Evolutionary conservation across 805 yeast species (phyloP).

Genomic region (Wickerhamiella dianesei): DNA sequence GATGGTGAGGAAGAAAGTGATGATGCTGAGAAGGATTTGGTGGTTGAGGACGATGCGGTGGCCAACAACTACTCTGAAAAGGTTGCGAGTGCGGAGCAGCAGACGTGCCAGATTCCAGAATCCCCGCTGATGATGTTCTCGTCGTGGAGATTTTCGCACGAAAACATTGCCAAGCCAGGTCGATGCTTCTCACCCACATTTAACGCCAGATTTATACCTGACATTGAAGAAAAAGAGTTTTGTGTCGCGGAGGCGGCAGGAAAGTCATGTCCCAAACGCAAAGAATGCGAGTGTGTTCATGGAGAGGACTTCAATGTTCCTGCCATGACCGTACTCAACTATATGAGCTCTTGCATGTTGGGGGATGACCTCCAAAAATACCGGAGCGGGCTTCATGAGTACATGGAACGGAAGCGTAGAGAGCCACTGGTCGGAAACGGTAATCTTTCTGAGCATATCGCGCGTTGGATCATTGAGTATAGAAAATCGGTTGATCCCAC

Average conservation of each 20-base stretch:
- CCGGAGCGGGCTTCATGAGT: neutral
- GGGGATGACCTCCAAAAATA: neutral
- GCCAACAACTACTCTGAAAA: too few species aligned
- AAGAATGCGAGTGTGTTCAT: constrained; percentile 14
- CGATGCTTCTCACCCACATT: constrained; percentile 13
- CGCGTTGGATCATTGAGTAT: constrained; percentile 1
- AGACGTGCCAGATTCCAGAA: neutral
- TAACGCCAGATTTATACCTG: constrained; percentile 14
- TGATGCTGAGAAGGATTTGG: neutral
- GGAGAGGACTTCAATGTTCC: constrained; percentile 12
- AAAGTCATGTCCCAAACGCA: constrained; percentile 3
- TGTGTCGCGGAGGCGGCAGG: constrained; percentile 14
- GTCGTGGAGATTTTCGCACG: constrained; percentile 15
- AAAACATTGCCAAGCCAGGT: constrained; percentile 1
- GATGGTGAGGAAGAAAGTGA: neutral
- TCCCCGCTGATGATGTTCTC: constrained; percentile 12
- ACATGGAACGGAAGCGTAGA: neutral
- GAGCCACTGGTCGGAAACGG: neutral
- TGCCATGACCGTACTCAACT: constrained; percentile 7
- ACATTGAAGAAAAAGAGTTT: constrained; percentile 4
- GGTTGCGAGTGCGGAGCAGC: too few species aligned
- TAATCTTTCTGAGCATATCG: neutral
- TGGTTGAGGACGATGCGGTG: neutral
- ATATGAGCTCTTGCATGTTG: constrained; percentile 6
- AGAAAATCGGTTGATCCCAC: constrained; percentile 2